Base-by-base conservation (phyloP, 768 basidiomycete species). In the Calocybe cyanea region DNA sequence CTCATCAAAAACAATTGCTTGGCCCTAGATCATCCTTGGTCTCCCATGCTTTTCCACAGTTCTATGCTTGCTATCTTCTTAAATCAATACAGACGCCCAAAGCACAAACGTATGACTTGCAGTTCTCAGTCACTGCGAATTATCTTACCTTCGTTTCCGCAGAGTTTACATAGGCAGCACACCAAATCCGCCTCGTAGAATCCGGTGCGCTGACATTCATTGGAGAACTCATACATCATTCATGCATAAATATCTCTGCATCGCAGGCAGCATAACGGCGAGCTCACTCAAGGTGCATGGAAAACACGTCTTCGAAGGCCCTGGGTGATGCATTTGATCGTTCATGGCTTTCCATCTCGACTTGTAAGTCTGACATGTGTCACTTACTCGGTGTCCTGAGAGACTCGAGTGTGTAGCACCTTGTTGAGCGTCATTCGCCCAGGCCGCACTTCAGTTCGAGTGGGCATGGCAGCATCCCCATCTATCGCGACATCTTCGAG, bases 401-500 rank as follows among this genome's bases (percentile, higher is more conserved):
- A 38, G 23, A 51, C 4, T 6, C n/a, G 15, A 4, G n/a, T n/a
- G n/a, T n/a, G n/a, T n/a, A n/a, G n/a, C 30, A 14, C 24, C 18
- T 28, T 28, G 11, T 11, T 28, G 11, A 28, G 11, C 11, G 11
- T 6, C 20, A 6, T 30, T 28, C 36, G 1, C 39, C n/a, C 63
- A 88, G 61, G 76, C 85, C 1, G 88, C 90, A 9, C 64, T 81
- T 18, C 78, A 88, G 63, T 90, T 90, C 55, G 87, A 89, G 66
- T 90, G 85, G 86, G 81, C 83, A 21, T 92, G 88, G 88, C 87
- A 90, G 60, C 83, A 90, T 60, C 85, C 85, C 8, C 70, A 83
- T 51, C 62, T 75, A 19, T 82, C 84, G 1, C 67, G 85, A n/a
- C 83, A 85, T 63, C 66, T 87, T 14, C 73, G 77, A 23, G 71